Evolutionary conservation across 495 filamentous ascomycete species (phyloP), one percentile per base, ranked within the genome.

Genomic region (Aspergillus affinis): DNA sequence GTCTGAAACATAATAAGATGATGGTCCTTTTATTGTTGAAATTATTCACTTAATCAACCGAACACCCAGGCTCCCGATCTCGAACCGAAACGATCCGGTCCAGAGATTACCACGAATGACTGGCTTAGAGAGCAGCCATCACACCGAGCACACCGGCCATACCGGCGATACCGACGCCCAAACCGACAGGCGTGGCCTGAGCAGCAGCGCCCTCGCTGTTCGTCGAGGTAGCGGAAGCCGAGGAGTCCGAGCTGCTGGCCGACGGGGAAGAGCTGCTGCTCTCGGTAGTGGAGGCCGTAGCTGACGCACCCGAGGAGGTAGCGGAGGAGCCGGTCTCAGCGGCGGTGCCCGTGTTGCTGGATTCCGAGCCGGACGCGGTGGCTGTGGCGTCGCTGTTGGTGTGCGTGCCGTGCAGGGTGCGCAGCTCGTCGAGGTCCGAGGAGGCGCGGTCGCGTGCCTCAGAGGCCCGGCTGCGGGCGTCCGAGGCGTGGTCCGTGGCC

Each of bases 101-200:
- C 36, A 1, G 13, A 41, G 15, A 41, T 41, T 10, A 41, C 4
- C 1, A 13, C 8, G 13, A 17, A 41, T 10, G 12, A 12, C 12
- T 13, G 21, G 18, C 64, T 69, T 75, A 78, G 61, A 78, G 66
- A 20, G 68, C 72, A 61, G 62, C 71, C 71, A 78, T 75, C 46
- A 76, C 60, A 59, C 73, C 73, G 41, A 78, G 61, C 8, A 78
- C 32, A 63, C 75, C 75, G 4, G 68, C 68, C 23, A 68, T 60
- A 48, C 68, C 68, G 13, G 65, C 65, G 30, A 72, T 48, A 57
- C 68, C 68, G 26, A 59, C 63, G 21, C 68, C 66, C 48, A 75
- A 32, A 15, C 58, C 65, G 23, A 65, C 57, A 18, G 65, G 60
- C 15, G 62, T 65, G 21, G 66, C 60, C 46, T 59, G 54, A 30